These are phyloP conservation scores for Amanita phalloides DNA, from an alignment of 768 basidiomycete genomes.

Conservation along the genomic window DNA sequence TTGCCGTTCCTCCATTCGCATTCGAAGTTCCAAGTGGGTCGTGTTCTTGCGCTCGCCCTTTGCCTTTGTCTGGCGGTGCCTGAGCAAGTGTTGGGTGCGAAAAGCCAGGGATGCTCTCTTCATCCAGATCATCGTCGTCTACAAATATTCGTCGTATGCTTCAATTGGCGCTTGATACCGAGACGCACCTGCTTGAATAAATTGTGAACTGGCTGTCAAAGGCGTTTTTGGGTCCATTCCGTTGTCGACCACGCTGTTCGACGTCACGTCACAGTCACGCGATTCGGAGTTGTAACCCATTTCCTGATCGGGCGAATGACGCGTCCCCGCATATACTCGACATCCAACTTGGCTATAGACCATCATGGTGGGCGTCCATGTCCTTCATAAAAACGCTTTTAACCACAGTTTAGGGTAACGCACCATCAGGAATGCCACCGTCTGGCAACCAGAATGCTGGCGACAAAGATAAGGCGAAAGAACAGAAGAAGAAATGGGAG, in stretches of 20 bases:
- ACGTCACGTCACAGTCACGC: conserved; percentile 9
- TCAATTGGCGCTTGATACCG: neutral
- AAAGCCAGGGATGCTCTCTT: conserved; percentile 74
- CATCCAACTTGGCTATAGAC: conserved; percentile 5
- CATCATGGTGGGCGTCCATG: conserved; percentile 16
- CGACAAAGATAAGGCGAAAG: conserved; percentile 37
- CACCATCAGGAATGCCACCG: conserved; percentile 52
- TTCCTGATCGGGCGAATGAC: conserved; percentile 35
- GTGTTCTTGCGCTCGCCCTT: conserved; percentile 49
- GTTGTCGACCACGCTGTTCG: conserved; percentile 18
- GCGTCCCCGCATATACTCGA: conserved; percentile 27
- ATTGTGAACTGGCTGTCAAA: conserved; percentile 56
- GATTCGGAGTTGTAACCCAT: conserved; percentile 17
- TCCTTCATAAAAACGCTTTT: neutral
- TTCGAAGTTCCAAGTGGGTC: conserved; percentile 39
- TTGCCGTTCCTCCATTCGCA: conserved; percentile 18
- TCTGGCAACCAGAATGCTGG: conserved; percentile 23
- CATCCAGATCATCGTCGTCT: conserved; percentile 77
- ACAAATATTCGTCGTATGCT: neutral
- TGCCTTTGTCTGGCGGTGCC: conserved; percentile 58
- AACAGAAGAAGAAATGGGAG: conserved; percentile 93
- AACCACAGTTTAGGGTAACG: conserved; percentile 48
- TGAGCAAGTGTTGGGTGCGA: conserved; percentile 44
- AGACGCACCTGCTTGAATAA: conserved; percentile 67
- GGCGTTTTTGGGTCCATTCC: conserved; percentile 39